Conservation (phyloP, 257 asterid species). For the Solanum commersonii region DNA sequence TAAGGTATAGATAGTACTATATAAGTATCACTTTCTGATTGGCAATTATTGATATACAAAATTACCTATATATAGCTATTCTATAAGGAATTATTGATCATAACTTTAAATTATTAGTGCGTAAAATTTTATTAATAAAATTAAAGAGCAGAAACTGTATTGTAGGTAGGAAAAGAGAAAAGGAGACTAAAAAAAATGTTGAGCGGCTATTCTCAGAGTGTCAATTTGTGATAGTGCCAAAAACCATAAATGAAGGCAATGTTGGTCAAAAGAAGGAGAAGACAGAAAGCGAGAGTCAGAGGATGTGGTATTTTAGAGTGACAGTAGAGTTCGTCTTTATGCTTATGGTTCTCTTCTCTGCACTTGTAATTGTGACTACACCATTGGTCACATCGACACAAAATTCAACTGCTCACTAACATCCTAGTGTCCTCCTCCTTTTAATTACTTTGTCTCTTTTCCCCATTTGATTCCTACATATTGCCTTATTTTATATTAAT, state of each 20-base stretch:
- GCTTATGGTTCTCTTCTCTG: slow-evolving; percentile 1
- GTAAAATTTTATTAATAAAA: neutral
- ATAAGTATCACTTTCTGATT: neutral
- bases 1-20: neutral
- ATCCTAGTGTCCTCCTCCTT: neutral
- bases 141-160: neutral
- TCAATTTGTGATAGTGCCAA: neutral
- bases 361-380: neutral
- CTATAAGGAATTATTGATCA: neutral
- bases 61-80: neutral
- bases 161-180: no score
- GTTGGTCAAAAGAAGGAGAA: neutral
- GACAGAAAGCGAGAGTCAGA: neutral
- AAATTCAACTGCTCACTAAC: neutral
- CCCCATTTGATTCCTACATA: neutral
- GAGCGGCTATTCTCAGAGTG: no score
- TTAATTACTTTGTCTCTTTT: neutral
- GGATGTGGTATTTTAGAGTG: neutral
- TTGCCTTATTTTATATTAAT: no score
- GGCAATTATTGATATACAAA: neutral
- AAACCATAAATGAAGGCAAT: neutral
- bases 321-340: slow-evolving; percentile 18
- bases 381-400: neutral
- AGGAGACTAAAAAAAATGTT: no score
- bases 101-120: neutral